Conservation (phyloP, 2,329 filamentous ascomycete species). For the Botrytis paeoniae region DNA sequence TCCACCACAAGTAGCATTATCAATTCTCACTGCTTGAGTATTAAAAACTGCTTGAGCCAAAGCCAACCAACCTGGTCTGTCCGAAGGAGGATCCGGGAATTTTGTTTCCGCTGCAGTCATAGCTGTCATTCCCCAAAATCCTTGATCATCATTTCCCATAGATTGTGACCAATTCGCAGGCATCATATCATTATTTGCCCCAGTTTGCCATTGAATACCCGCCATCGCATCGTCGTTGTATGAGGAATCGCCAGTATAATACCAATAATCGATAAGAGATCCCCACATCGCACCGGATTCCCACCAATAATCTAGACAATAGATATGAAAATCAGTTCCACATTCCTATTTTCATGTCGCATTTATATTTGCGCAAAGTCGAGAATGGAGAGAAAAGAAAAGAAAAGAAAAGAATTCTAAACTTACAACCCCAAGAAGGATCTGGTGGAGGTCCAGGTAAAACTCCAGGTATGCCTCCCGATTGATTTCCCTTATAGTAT, state of each 20-base stretch:
- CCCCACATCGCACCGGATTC: conserved; percentile 61
- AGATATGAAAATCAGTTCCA: not conserved
- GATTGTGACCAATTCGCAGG: conserved; percentile 45
- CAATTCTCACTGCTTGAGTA: conserved; percentile 70
- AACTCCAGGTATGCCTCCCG: conserved; percentile 48
- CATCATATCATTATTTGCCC: conserved; percentile 55
- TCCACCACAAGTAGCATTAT: conserved; percentile 61
- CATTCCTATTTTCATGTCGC: not conserved
- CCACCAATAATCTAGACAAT: conserved; percentile 52
- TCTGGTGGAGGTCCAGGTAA: conserved; percentile 45
- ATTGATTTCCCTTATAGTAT: conserved; percentile 43
- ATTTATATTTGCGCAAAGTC: conserved; percentile 16
- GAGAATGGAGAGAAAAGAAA: not conserved
- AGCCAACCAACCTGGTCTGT: conserved; percentile 71
- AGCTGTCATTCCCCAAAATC: conserved; percentile 82
- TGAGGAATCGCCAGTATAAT: conserved; percentile 55
- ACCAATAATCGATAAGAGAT: conserved; percentile 60
- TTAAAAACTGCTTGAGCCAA: conserved; percentile 79
- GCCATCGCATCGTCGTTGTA: conserved; percentile 54
- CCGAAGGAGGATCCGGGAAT: conserved; percentile 64
- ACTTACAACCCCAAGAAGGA: conserved; percentile 36
- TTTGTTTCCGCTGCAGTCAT: conserved; percentile 75
- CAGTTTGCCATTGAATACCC: conserved; percentile 58
- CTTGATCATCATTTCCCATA: conserved; percentile 41
- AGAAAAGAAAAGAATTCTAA: not conserved